Evolutionary conservation across 768 basidiomycete genomes (phyloP).

Genomic region (Leucosporidium creatinivorum): DNA sequence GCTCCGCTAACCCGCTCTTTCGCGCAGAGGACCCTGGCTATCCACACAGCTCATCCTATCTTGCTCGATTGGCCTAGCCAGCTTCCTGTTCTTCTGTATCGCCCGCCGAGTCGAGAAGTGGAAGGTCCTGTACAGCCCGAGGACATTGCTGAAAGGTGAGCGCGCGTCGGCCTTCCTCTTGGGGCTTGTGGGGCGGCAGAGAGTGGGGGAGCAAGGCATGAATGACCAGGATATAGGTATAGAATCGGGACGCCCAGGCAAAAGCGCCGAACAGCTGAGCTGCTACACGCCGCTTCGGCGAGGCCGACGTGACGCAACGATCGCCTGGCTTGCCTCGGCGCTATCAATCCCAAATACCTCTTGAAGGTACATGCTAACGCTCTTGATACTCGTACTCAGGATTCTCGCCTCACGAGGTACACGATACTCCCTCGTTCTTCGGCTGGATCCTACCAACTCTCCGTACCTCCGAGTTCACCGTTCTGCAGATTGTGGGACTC

Average conservation of each 20-base stretch:
- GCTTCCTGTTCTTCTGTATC: slow-evolving; percentile 83
- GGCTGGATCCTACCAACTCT: slow-evolving; percentile 95
- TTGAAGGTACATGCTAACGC: background rate
- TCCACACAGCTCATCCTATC: slow-evolving; percentile 80
- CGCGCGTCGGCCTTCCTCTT: slow-evolving; percentile 13
- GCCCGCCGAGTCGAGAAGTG: slow-evolving; percentile 62
- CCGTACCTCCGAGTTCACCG: slow-evolving; percentile 78
- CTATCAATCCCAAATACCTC: background rate
- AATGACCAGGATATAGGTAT: too few relatives aligned
- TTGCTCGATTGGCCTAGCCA: slow-evolving; percentile 62
- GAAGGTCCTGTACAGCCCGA: slow-evolving; percentile 82
- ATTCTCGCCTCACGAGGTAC: slow-evolving; percentile 89
- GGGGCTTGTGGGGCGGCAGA: background rate
- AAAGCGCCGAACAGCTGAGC: too few relatives aligned
- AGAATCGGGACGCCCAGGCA: too few relatives aligned
- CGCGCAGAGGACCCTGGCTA: slow-evolving; percentile 73
- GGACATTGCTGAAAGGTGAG: slow-evolving; percentile 88
- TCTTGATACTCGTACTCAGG: slow-evolving; percentile 46
- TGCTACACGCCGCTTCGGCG: background rate
- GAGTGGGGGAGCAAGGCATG: background rate
- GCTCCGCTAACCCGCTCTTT: too few relatives aligned
- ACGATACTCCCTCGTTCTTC: slow-evolving; percentile 72
- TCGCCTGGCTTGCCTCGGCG: background rate
- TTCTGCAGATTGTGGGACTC: slow-evolving; percentile 90
- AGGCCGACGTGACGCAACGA: background rate